These are phyloP conservation scores for Tubosaeta sp. DNA, from an alignment of 768 basidiomycete species.

Conservation along the genomic window DNA sequence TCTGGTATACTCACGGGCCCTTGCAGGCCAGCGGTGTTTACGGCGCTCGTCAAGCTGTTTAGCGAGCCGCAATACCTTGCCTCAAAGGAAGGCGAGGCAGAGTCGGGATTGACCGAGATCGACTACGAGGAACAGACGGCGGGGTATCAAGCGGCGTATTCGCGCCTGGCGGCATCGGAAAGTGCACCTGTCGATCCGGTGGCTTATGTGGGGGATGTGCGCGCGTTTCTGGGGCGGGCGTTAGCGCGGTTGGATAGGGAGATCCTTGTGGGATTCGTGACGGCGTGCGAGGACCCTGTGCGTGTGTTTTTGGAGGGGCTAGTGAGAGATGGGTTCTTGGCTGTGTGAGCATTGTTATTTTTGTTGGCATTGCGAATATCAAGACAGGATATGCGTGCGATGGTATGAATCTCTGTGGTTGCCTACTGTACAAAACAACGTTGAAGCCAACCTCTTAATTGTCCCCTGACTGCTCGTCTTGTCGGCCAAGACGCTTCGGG, in stretches of 20 bases:
- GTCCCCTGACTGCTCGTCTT: too few relatives aligned
- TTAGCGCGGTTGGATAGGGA: constrained; percentile 19
- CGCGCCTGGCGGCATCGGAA: constrained; percentile 82
- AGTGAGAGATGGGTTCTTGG: constrained; percentile 28
- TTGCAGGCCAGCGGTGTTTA: constrained; percentile 63
- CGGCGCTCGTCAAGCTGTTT: constrained; percentile 72
- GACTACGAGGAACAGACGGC: constrained; percentile 89
- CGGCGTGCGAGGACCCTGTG: constrained; percentile 19
- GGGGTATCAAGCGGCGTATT: constrained; percentile 94
- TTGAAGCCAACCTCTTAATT: too few relatives aligned
- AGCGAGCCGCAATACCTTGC: constrained; percentile 69
- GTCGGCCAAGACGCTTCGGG: too few relatives aligned
- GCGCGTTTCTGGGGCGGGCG: constrained; percentile 48
- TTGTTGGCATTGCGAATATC: too few relatives aligned
- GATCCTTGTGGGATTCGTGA: constrained; percentile 19
- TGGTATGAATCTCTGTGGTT: too few relatives aligned
- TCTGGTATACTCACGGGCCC: background rate
- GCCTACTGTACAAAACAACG: too few relatives aligned
- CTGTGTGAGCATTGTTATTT: constrained; percentile 4
- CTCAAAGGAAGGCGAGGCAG: constrained; percentile 48
- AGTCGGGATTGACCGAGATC: constrained; percentile 55
- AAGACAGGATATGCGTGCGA: too few relatives aligned
- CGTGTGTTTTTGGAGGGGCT: constrained; percentile 31
- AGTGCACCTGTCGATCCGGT: constrained; percentile 54
- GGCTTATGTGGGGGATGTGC: constrained; percentile 53